phyloP scores from a whole-genome alignment of 2,329 filamentous ascomycete genomes.

The Colletotrichum spinosum region DNA sequence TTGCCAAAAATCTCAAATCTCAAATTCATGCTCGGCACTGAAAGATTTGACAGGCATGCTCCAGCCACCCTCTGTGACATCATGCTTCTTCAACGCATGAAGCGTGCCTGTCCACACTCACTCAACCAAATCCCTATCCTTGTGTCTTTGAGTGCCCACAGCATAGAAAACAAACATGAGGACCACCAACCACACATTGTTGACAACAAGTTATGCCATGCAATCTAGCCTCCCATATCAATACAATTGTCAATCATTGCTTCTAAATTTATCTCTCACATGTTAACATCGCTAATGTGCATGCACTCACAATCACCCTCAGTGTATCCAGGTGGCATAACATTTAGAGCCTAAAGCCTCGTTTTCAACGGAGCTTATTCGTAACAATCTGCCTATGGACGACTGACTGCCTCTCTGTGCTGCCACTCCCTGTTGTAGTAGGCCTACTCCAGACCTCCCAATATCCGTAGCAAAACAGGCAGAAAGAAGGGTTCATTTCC shows the following conservation, averaged over 20 bases:
- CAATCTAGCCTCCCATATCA: conserved; percentile 5
- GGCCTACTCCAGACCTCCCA: conserved; percentile 13
- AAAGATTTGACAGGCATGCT: conserved; percentile 14
- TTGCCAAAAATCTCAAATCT: conserved; percentile 15
- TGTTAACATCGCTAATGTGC: too few species aligned
- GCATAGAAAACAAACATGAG: background rate
- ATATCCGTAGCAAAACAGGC: conserved; percentile 20
- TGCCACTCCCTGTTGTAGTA: conserved; percentile 12
- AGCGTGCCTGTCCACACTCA: conserved; percentile 8
- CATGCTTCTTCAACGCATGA: conserved; percentile 19
- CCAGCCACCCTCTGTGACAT: conserved; percentile 32
- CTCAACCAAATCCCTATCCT: too few species aligned
- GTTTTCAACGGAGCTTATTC: conserved; percentile 29
- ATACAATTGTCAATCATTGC: background rate
- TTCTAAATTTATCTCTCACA: conserved; percentile 17
- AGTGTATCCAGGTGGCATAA: background rate
- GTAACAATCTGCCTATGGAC: conserved; percentile 38
- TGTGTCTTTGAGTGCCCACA: too few species aligned
- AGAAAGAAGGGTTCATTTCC: conserved; percentile 19
- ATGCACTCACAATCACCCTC: background rate
- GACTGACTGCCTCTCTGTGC: conserved; percentile 30
- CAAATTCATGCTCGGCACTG: conserved; percentile 19
- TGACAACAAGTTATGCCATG: conserved; percentile 13
- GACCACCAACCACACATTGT: background rate
- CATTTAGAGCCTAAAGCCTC: conserved; percentile 13